A percentile compares a stretch with the other conserved stretches of the same genome.
Conservation (phyloP, 805 yeast genomes). For the Saturnispora gosingensis region DNA sequence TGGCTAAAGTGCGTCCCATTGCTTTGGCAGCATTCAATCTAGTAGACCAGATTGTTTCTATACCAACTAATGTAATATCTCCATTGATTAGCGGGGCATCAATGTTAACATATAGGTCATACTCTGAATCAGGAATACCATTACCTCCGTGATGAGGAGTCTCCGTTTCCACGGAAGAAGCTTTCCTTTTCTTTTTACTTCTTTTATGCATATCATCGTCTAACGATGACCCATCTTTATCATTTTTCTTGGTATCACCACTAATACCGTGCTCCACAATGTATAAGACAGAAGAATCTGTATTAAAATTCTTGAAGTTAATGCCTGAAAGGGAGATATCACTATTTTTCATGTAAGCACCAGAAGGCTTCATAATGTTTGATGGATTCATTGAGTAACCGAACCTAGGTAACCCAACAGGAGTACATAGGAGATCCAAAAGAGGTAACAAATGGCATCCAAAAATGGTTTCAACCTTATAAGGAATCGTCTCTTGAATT, state of each 20-base stretch:
- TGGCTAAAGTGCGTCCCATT: slow-evolving; percentile 56
- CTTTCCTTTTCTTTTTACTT: slow-evolving; percentile 43
- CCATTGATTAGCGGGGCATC: slow-evolving; percentile 91
- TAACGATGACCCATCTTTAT: neutral
- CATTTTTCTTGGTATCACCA: neutral
- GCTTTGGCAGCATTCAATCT: slow-evolving; percentile 71
- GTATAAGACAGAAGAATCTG: slow-evolving; percentile 2
- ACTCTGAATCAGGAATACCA: slow-evolving; percentile 43
- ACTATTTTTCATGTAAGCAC: slow-evolving; percentile 31
- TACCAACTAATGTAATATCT: slow-evolving; percentile 78
- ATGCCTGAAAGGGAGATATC: slow-evolving; percentile 24
- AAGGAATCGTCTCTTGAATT: slow-evolving; percentile 35
- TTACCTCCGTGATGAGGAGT: neutral
- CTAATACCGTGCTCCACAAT: slow-evolving; percentile 5
- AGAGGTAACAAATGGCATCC: slow-evolving; percentile 50
- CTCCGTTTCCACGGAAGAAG: slow-evolving; percentile 4
- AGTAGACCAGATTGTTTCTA: slow-evolving; percentile 62
- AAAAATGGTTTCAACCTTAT: slow-evolving; percentile 42
- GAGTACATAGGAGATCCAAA: slow-evolving; percentile 71
- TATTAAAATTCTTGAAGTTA: slow-evolving; percentile 12
- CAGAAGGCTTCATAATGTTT: slow-evolving; percentile 76
- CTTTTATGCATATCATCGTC: slow-evolving; percentile 13
- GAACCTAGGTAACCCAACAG: slow-evolving; percentile 87
- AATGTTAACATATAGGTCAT: slow-evolving; percentile 63
- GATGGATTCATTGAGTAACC: slow-evolving; percentile 74